Evolutionary conservation across 768 basidiomycete species (phyloP).

Genomic region (Wakefieldia striispora): DNA sequence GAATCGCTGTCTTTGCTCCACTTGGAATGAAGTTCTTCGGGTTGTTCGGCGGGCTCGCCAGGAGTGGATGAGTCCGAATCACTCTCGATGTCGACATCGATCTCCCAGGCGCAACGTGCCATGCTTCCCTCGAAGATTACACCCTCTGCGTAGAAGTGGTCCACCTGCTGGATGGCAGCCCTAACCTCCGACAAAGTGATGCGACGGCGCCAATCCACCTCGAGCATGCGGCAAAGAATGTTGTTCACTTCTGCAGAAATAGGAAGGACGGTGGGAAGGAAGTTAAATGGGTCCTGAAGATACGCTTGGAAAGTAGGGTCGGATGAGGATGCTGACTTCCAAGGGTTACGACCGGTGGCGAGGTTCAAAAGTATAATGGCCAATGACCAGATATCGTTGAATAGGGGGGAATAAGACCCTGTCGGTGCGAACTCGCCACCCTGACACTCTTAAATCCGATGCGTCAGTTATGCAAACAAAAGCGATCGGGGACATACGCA

Average conservation of each 20-base stretch:
- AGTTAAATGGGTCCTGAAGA: constrained; percentile 68
- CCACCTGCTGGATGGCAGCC: constrained; percentile 51
- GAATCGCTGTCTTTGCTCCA: constrained; percentile 56
- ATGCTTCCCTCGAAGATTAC: constrained; percentile 80
- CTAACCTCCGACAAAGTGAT: constrained; percentile 50
- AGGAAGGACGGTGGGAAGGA: constrained; percentile 84
- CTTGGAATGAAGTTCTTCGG: constrained; percentile 44
- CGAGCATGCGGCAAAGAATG: constrained; percentile 71
- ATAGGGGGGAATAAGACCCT: constrained; percentile 77
- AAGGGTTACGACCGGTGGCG: constrained; percentile 91
- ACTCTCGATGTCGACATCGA: constrained; percentile 61
- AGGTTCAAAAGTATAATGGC: constrained; percentile 97
- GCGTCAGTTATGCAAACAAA: constrained; percentile 17
- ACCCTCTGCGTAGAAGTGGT: constrained; percentile 69
- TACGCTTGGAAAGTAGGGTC: constrained; percentile 93
- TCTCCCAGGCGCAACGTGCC: constrained; percentile 77
- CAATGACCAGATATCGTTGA: constrained; percentile 95
- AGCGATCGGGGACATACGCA: constrained; percentile 31
- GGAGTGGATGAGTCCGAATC: constrained; percentile 58
- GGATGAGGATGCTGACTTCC: constrained; percentile 80
- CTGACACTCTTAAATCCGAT: constrained; percentile 73
- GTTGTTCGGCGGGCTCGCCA: constrained; percentile 38
- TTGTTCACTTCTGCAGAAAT: constrained; percentile 73
- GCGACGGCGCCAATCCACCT: constrained; percentile 60
- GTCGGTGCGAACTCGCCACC: constrained; percentile 60